phyloP scores from a whole-genome alignment of 2,329 filamentous ascomycete genomes.

The Penicillium sp. region DNA sequence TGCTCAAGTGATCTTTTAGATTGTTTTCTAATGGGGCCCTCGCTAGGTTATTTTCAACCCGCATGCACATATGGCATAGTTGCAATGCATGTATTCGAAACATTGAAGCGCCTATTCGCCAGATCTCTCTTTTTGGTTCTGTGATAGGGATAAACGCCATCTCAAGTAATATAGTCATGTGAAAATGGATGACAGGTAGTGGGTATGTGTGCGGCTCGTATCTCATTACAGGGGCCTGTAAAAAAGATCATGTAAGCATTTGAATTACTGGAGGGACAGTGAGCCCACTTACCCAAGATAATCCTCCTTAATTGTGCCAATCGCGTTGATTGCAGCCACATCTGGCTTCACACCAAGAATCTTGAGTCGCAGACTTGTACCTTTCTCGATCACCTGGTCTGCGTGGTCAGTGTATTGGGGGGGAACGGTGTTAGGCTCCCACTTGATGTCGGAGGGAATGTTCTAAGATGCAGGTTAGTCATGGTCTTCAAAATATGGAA shows the following conservation, averaged over 20 bases:
- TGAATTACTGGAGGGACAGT: conserved; percentile 3
- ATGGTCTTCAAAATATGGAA: not conserved
- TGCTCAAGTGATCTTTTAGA: not conserved
- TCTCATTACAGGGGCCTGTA: conserved; percentile 33
- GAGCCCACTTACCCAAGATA: conserved; percentile 45
- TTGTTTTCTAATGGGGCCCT: not conserved
- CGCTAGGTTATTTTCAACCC: not conserved
- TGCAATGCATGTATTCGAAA: not conserved
- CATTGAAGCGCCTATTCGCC: not conserved
- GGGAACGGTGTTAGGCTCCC: conserved; percentile 93
- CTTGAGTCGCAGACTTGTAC: conserved; percentile 90
- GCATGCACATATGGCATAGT: not conserved
- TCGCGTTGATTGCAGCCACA: conserved; percentile 92
- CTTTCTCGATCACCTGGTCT: conserved; percentile 89
- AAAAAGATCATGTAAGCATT: conserved; percentile 5
- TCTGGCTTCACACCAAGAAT: conserved; percentile 92
- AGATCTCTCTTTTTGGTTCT: not conserved
- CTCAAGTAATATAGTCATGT: conserved; percentile 12
- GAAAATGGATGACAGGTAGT: not conserved
- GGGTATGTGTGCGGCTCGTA: conserved; percentile 23
- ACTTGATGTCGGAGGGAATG: conserved; percentile 89
- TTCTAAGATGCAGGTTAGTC: conserved; percentile 32
- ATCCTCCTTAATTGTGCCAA: conserved; percentile 90
- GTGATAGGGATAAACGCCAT: not conserved
- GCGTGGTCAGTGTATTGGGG: conserved; percentile 95